Percentiles rank a stretch among this genome's conserved stretches.
phyloP scores from a whole-genome alignment of 345 rosid species.

The Ceriops zippeliana region DNA sequence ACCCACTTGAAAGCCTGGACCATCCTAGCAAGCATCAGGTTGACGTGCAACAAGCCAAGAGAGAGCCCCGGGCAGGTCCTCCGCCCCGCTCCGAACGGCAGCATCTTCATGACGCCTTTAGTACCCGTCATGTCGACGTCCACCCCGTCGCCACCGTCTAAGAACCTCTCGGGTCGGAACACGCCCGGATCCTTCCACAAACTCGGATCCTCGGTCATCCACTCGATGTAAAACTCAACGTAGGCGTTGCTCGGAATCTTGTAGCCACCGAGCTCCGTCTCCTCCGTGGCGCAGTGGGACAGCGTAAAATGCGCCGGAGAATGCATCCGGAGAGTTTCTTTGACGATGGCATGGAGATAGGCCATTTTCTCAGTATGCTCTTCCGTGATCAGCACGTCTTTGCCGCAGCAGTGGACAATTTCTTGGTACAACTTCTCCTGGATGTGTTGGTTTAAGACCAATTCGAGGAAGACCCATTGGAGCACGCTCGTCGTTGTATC shows the following conservation, averaged over 20 bases:
- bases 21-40: conserved; percentile 80
- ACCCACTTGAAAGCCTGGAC: conserved; percentile 74
- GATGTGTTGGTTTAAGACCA: conserved; percentile 59
- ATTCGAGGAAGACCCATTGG: conserved; percentile 78
- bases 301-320: conserved; percentile 25
- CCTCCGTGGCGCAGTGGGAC: conserved; percentile 20
- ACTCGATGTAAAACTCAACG: conserved; percentile 25
- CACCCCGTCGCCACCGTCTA: conserved; percentile 25
- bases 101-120: conserved; percentile 21
- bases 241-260: conserved; percentile 21
- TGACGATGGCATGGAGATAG: conserved; percentile 20
- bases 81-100: conserved; percentile 27
- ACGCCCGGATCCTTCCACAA: conserved; percentile 21
- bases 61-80: conserved; percentile 26
- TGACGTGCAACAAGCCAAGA: conserved; percentile 21
- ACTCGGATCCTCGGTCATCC: conserved; percentile 29
- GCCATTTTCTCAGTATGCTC: conserved; percentile 17
- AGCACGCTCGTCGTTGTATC: conserved; percentile 81
- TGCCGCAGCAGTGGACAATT: conserved; percentile 52
- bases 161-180: conserved; percentile 25
- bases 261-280: conserved; percentile 22
- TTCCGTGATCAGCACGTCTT: conserved; percentile 16
- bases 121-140: conserved; percentile 25
- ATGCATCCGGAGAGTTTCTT: conserved; percentile 22
- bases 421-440: conserved; percentile 70